Conservation (phyloP, 1,139 yeast species). For the Scheffersomyces quercinus region DNA sequence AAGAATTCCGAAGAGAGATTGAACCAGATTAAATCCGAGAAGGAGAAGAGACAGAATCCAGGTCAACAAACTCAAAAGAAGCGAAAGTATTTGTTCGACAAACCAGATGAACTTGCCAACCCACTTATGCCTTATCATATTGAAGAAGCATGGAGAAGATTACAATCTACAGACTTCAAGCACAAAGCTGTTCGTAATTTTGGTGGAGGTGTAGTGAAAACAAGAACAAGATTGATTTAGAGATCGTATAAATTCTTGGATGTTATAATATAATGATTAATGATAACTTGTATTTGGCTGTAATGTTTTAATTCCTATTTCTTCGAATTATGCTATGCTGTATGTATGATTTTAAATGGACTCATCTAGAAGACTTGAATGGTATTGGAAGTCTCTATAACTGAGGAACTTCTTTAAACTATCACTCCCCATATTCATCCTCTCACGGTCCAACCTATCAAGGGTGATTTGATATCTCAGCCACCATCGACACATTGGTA, state of each 20-base stretch:
- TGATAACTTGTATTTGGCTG: neutral
- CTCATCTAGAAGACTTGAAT: slow-evolving; percentile 8
- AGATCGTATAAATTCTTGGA: neutral
- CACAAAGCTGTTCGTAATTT: slow-evolving; percentile 71
- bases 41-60: slow-evolving; percentile 25
- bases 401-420: slow-evolving; percentile 31
- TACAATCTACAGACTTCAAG: slow-evolving; percentile 63
- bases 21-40: slow-evolving; percentile 33
- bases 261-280: neutral
- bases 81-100: slow-evolving; percentile 77
- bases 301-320: neutral
- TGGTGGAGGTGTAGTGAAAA: slow-evolving; percentile 66
- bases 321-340: neutral
- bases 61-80: slow-evolving; percentile 19
- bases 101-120: slow-evolving; percentile 83
- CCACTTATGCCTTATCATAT: slow-evolving; percentile 85
- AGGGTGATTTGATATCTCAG: slow-evolving; percentile 31
- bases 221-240: slow-evolving; percentile 43
- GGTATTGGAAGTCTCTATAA: slow-evolving; percentile 40
- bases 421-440: slow-evolving; percentile 13
- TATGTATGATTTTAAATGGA: neutral
- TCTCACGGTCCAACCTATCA: slow-evolving; percentile 24
- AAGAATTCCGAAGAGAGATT: slow-evolving; percentile 65
- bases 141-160: slow-evolving; percentile 86
- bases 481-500: slow-evolving; percentile 40